Conservation (phyloP, 1,139 yeast genomes). For the Yamadazyma jaroonii region DNA sequence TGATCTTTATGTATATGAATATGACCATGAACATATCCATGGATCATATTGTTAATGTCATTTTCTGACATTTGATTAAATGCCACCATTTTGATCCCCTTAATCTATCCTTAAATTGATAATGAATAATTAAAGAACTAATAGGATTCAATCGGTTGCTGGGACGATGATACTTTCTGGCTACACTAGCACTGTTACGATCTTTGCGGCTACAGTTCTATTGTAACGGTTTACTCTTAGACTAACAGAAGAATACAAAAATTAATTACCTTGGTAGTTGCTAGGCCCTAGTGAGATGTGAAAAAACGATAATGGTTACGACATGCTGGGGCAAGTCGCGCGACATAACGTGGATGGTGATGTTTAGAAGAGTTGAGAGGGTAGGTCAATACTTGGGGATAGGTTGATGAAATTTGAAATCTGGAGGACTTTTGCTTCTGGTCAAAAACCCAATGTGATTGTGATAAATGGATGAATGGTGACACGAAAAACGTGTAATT, state of each 20-base stretch:
- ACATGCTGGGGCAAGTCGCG: not conserved
- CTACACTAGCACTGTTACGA: not conserved
- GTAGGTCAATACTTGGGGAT: no score
- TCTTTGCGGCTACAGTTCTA: no score
- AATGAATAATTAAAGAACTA: not conserved
- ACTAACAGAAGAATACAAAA: not conserved
- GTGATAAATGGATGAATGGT: no score
- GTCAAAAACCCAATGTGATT: no score
- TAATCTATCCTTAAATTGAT: not conserved
- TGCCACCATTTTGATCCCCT: slow-evolving; percentile 1
- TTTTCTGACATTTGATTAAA: not conserved
- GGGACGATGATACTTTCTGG: not conserved
- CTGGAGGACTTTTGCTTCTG: no score
- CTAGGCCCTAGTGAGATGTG: not conserved
- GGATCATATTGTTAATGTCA: slow-evolving; percentile 20
- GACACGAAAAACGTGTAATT: no score
- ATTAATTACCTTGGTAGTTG: not conserved
- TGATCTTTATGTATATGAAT: slow-evolving; percentile 63
- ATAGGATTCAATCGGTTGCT: not conserved
- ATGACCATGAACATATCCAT: slow-evolving; percentile 67
- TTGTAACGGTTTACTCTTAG: no score
- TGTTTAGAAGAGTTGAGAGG: no score
- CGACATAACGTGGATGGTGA: not conserved
- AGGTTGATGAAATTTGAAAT: no score
- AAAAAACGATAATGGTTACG: not conserved